Evolutionary conservation across 108 stramenopile species (phyloP), one percentile per base, ranked within the genome.

Genomic region (Cyclostephanos invisitatus): DNA sequence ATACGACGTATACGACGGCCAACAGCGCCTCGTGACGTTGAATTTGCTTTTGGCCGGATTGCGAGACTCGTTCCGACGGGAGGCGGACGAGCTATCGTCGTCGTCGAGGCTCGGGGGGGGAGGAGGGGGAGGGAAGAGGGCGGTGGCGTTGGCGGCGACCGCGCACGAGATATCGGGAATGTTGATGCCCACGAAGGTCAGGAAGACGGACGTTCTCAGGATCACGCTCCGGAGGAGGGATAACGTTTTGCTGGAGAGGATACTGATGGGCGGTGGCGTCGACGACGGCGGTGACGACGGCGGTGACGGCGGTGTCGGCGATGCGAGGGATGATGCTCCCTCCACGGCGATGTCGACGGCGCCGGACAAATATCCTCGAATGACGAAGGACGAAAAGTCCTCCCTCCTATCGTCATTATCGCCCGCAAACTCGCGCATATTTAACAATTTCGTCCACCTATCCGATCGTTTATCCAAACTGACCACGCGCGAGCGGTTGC

Each of bases 1-100:
- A 42, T 86, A 83, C 54, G 85, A 86, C 55, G 85, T 86, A 42
- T 72, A 86, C 47, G 85, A 86, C 51, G 85, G 85, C 37, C 85
- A 86, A 48, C 85, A 86, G 44, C 77, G 85, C 27, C 48, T 86
- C 3, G 85, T 86, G 0, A 83, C 85, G 7, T 38, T 86, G 11
- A 81, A 77, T 35, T 36, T 86, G 53, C 54, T 86, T 18, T 50
- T 86, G 44, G 82, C 85, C 42, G 62, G 75, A 11, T 42, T 86
- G 44, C 78, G 85, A 38, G 85, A 86, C 47, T 72, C 80, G 21
- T 85, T 81, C 68, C 72, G 37, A 20, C 14, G 27, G 0, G 75
- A 81, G 53, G 64, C 77, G 22, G 62, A 62, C 18, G 61, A 25
- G 11, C 12, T 32, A 0, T 46, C 44, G 14, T 46, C 56, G 29